A percentile compares a stretch with the other conserved stretches of the same genome.
phyloP scores from a whole-genome alignment of 495 filamentous ascomycete genomes.

The Bacidia rubella region DNA sequence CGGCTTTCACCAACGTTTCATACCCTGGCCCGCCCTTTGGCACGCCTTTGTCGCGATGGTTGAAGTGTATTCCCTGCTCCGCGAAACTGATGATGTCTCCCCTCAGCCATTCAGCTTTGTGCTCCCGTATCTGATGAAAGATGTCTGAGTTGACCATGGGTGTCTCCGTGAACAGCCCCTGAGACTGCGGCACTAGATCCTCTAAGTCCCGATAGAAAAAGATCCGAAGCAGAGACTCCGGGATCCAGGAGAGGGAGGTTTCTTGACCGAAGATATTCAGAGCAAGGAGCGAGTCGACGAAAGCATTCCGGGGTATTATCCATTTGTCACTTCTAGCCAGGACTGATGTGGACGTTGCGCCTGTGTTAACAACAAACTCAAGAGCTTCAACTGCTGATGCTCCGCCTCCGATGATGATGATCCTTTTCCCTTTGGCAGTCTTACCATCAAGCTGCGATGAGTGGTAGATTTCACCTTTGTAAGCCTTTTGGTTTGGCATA shows the following conservation, averaged over 20 bases:
- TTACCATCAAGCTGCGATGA: constrained; percentile 62
- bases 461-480: constrained; percentile 56
- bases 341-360: constrained; percentile 55
- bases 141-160: constrained; percentile 80
- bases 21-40: constrained; percentile 58
- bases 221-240: constrained; percentile 56
- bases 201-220: constrained; percentile 80
- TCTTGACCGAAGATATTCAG: constrained; percentile 72
- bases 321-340: constrained; percentile 74
- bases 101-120: constrained; percentile 65
- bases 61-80: constrained; percentile 53
- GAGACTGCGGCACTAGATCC: constrained; percentile 54
- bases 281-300: constrained; percentile 59
- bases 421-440: constrained; percentile 57
- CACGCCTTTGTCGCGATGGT: constrained; percentile 55
- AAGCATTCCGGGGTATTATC: constrained; percentile 70
- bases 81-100: constrained; percentile 60
- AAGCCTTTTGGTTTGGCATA: constrained; percentile 50
- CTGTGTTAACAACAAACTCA: constrained; percentile 58
- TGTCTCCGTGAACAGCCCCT: constrained; percentile 66
- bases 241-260: constrained; percentile 61
- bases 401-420: constrained; percentile 60
- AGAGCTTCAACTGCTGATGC: constrained; percentile 74
- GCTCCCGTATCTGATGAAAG: constrained; percentile 60
- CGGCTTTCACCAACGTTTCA: constrained; percentile 47